phyloP scores from a whole-genome alignment of 352 stramenopile species.

The Pythium volutum region DNA sequence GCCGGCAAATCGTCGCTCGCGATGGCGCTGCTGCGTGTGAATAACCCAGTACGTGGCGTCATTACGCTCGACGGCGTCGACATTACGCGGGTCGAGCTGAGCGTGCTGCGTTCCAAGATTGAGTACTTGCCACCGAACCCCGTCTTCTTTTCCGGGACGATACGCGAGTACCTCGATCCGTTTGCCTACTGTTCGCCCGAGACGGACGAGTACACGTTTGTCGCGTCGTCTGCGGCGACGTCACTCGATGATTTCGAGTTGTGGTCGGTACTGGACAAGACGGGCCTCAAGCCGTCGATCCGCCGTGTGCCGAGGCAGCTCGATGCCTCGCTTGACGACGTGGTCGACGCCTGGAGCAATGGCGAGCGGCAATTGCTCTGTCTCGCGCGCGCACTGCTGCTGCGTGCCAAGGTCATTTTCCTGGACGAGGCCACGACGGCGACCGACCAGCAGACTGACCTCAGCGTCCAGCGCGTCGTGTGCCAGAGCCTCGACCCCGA shows the following conservation, averaged over 20 bases:
- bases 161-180: conserved; percentile 88
- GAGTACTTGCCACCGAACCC: conserved; percentile 57
- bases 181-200: conserved; percentile 41
- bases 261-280: conserved; percentile 58
- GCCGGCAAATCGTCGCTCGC: conserved; percentile 78
- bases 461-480: conserved; percentile 70
- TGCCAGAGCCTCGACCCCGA: conserved; percentile 79
- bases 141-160: conserved; percentile 84
- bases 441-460: conserved; percentile 72
- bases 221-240: neutral
- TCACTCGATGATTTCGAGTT: conserved; percentile 65
- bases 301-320: conserved; percentile 29
- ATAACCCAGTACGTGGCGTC: conserved; percentile 46
- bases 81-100: conserved; percentile 33
- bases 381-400: conserved; percentile 89
- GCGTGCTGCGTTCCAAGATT: conserved; percentile 30
- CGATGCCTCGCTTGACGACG: conserved; percentile 43
- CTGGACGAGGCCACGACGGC: conserved; percentile 94
- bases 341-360: conserved; percentile 88
- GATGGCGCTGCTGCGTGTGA: conserved; percentile 84
- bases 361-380: conserved; percentile 95
- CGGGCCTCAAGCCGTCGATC: conserved; percentile 57
- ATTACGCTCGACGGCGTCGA: conserved; percentile 40
- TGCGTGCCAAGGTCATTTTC: conserved; percentile 85
- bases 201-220: neutral